Evolutionary conservation across 2,329 filamentous ascomycete species (phyloP), one percentile per base, ranked within the genome.

Genomic region (Penicillium sp.): DNA sequence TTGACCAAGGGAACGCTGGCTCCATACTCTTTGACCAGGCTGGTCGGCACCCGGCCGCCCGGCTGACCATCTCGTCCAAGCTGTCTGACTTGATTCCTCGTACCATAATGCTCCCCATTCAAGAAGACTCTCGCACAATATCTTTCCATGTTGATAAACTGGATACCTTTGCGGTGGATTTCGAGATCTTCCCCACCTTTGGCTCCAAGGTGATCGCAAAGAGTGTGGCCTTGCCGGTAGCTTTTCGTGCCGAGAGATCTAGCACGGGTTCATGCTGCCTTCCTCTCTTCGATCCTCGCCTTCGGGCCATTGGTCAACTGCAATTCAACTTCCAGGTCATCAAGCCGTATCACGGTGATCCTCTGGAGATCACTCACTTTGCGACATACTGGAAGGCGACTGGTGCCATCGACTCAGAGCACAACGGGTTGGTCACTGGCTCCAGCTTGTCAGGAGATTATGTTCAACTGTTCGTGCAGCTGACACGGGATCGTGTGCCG

Each of bases 341-440:
- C 73, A 97, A 96, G 70, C 95, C 95, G 0, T 99, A 98, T 78
- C 87, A 88, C 61, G 93, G 95, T 8, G 89, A 92, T 59, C 92
- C 95, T 3, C 81, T 99, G 22, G 95, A 99, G 74, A 97, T 99
- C 59, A 96, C 95, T 1, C 93, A 98, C 70, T 99, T 98, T 67
- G 95, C 96, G 61, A 98, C 95, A 0, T 99, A 99, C 75, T 99
- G 95, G 95, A 99, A 98, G 76, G 93, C 93, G 0, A 99, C 95
- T 1, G 96, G 92, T 68, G 92, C 96, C 66, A 84, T 95, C 48
- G 91, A 96, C 71, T 87, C 90, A 50, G 90, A 92, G 47, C 89
- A 90, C 24, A 95, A 85, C 69, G 90, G 91, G 24, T 86, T 98
- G 24, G 91, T 99, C 19, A 98, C 93, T 0, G 95, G 93, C 0